Evolutionary conservation across 179 eudicot species (phyloP).

Genomic region (Vitellaria paradoxa): DNA sequence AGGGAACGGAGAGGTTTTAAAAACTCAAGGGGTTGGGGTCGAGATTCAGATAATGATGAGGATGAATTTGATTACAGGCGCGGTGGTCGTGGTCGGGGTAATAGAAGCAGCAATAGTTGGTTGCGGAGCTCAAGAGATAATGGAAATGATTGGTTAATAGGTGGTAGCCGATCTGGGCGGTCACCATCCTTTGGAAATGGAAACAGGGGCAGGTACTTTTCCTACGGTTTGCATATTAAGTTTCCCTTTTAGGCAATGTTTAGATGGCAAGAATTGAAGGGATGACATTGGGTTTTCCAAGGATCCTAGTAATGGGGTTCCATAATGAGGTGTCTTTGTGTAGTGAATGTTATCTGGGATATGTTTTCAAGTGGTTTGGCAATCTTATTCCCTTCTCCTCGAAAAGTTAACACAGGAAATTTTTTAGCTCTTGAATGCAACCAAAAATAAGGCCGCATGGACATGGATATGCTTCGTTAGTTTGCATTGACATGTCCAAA

Average conservation of each 20-base stretch:
- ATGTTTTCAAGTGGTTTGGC: not conserved
- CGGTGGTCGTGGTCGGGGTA: constrained; percentile 55
- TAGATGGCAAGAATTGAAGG: not conserved
- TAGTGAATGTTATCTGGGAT: not conserved
- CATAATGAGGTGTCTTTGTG: not conserved
- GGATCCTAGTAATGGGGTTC: not conserved
- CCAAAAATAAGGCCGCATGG: not conserved
- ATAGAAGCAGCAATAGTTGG: constrained; percentile 40
- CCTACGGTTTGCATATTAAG: constrained; percentile 5
- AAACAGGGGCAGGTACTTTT: constrained; percentile 63
- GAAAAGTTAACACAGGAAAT: not conserved
- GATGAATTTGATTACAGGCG: constrained; percentile 43
- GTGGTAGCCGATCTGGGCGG: constrained; percentile 46
- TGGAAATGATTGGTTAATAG: constrained; percentile 74
- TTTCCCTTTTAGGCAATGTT: not conserved
- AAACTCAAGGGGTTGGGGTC: constrained; percentile 56
- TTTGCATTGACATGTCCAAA: too few species aligned
- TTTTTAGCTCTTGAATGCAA: not conserved
- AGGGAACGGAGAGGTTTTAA: constrained; percentile 58
- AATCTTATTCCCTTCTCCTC: not conserved
- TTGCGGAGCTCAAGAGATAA: constrained; percentile 46
- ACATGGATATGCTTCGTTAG: too few species aligned
- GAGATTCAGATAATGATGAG: constrained; percentile 37
- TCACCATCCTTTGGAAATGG: constrained; percentile 33
- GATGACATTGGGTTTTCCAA: not conserved